These are phyloP conservation scores for Coprinopsis cinerea DNA, from an alignment of 768 basidiomycete genomes.

Conservation along the genomic window DNA sequence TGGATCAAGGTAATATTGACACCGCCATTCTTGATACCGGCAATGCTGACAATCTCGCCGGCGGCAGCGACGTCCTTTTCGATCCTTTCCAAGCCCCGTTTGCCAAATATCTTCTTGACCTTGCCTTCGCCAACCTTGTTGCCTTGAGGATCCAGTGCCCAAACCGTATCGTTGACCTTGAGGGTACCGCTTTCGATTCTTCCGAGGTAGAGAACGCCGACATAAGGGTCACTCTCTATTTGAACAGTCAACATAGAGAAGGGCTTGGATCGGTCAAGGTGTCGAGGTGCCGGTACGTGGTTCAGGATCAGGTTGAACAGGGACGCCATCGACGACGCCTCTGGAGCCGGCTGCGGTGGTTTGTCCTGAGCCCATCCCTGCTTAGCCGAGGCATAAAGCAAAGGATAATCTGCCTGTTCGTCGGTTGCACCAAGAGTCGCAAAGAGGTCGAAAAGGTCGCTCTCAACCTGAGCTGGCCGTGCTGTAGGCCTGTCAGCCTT, in stretches of 20 bases:
- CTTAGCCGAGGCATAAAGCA: constrained; percentile 46
- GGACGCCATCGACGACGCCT: constrained; percentile 30
- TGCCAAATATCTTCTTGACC: constrained; percentile 39
- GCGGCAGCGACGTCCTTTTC: constrained; percentile 41
- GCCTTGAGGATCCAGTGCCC: constrained; percentile 34
- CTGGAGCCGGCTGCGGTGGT: constrained; percentile 18
- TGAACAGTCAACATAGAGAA: constrained; percentile 50
- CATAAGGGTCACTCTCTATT: constrained; percentile 45
- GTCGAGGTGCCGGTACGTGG: constrained; percentile 35
- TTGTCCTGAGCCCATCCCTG: constrained; percentile 40
- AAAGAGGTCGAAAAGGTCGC: constrained; percentile 46
- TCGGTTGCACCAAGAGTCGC: constrained; percentile 45
- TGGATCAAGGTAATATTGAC: constrained; percentile 41
- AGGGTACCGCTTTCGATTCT: constrained; percentile 38
- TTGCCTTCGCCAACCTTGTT: constrained; percentile 45
- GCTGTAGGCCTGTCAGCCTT: constrained; percentile 42
- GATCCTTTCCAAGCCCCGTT: constrained; percentile 34
- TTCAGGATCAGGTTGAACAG: constrained; percentile 42
- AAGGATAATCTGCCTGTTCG: constrained; percentile 46
- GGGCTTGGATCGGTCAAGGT: constrained; percentile 31
- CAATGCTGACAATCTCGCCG: constrained; percentile 44
- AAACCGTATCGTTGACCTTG: constrained; percentile 32
- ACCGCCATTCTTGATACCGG: constrained; percentile 40
- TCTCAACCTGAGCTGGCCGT: constrained; percentile 40
- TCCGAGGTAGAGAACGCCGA: constrained; percentile 44